phyloP scores from a whole-genome alignment of 345 rosid species.

The Pugionium dolabratum region DNA sequence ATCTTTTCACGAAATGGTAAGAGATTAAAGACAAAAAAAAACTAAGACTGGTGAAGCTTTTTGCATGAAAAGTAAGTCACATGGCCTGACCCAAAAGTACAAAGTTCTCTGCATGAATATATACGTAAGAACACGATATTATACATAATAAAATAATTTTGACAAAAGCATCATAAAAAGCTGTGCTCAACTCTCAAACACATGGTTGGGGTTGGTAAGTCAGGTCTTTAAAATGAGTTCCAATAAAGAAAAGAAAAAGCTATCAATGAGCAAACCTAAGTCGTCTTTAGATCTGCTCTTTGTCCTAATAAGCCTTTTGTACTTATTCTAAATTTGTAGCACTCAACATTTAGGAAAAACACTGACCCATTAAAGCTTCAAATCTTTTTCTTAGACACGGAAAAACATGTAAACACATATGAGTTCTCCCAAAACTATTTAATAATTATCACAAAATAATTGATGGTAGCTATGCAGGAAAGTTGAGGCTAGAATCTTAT shows the following conservation, averaged over 20 bases:
- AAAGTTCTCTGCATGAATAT: conserved; percentile 47
- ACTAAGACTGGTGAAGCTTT: conserved; percentile 34
- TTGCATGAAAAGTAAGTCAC: conserved; percentile 48
- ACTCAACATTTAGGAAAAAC: conserved; percentile 23
- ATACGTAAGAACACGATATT: conserved; percentile 36
- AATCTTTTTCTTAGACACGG: conserved; percentile 20
- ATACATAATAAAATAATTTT: conserved; percentile 37
- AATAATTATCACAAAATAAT: conserved; percentile 15
- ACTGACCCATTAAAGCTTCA: conserved; percentile 19
- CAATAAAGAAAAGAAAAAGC: conserved; percentile 36
- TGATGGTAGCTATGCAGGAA: conserved; percentile 20
- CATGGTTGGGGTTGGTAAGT: conserved; percentile 50
- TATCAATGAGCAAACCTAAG: conserved; percentile 38
- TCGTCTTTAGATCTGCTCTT: conserved; percentile 43
- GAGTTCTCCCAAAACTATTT: conserved; percentile 4
- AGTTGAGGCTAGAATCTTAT: conserved; percentile 10
- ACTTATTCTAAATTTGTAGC: conserved; percentile 34
- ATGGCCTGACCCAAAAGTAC: conserved; percentile 39
- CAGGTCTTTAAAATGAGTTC: conserved; percentile 43
- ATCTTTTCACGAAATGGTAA: conserved; percentile 38
- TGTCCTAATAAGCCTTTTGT: conserved; percentile 34
- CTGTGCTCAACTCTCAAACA: conserved; percentile 42
- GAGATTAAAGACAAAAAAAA: conserved; percentile 38
- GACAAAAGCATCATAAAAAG: conserved; percentile 43
- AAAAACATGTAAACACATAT: background rate